Percentiles rank a stretch among this genome's conserved stretches.
Evolutionary conservation across 2,329 filamentous ascomycete genomes (phyloP).

Genomic region (Phoma sp.): DNA sequence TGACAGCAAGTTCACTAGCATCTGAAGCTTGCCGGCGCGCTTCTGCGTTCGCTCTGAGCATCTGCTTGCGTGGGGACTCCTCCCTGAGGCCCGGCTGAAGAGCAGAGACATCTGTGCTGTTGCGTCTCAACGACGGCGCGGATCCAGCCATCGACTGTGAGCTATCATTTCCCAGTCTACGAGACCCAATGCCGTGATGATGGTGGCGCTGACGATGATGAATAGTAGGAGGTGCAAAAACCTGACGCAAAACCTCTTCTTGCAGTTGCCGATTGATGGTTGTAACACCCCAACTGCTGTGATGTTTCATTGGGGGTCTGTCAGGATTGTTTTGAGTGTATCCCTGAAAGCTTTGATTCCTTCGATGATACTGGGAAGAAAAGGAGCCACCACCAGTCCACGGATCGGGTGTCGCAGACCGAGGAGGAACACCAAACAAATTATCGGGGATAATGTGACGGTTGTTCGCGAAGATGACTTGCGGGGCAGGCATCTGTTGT

Average conservation of each 20-base stretch:
- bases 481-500: conserved; percentile 75
- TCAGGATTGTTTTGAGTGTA: conserved; percentile 28
- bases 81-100: conserved; percentile 33
- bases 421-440: conserved; percentile 70
- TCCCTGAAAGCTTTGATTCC: conserved; percentile 45
- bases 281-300: conserved; percentile 81
- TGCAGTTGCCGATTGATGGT: conserved; percentile 86
- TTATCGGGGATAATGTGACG: conserved; percentile 89
- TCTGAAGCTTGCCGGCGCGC: conserved; percentile 43
- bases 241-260: conserved; percentile 91
- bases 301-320: conserved; percentile 55
- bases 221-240: conserved; percentile 83
- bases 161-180: conserved; percentile 37
- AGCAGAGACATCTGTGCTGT: conserved; percentile 47
- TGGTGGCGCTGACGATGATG: conserved; percentile 78
- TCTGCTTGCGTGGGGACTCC: conserved; percentile 51
- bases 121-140: conserved; percentile 44
- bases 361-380: conserved; percentile 42
- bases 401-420: conserved; percentile 46
- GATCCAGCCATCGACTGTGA: conserved; percentile 37
- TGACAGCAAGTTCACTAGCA: conserved; percentile 19
- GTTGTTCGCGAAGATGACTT: conserved; percentile 93
- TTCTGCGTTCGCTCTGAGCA: conserved; percentile 51
- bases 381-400: conserved; percentile 39
- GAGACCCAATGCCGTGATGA: conserved; percentile 65